Evolutionary conservation across 2,329 filamentous ascomycete species (phyloP), one percentile per base, ranked within the genome.

Genomic region (Dactylellina sp.): DNA sequence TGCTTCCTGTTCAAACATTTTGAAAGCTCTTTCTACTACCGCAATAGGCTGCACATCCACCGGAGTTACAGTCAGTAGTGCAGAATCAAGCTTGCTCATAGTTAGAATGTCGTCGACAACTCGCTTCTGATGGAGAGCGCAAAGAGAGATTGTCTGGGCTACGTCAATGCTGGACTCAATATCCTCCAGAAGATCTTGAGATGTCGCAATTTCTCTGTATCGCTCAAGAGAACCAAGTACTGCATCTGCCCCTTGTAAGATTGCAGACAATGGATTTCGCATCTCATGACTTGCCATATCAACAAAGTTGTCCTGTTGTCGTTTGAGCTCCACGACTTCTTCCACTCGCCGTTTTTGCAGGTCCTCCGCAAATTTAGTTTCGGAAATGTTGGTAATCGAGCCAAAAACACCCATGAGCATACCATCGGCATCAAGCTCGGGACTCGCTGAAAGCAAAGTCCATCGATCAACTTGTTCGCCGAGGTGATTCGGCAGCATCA

Each of bases 61-160:
- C 0, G 90, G 90, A 0, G 89, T 89, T 0, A 92, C 89, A 40
- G 89, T 84, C 1, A 92, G 82, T 46, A 92, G 28, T n/a, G 56
- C 62, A 35, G 71, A 75, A 53, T 75, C 71, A 14, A 75, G 63
- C 78, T 92, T 90, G 37, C 86, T 89, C 28, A 90, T 81, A 0
- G 88, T 89, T 12, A 90, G 81, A 49, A 90, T 86, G 76, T 90
- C 88, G 77, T 90, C 87, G 14, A 90, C 87, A 64, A 90, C 89
- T 7, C 88, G 84, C 81, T 91, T 91, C 80, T 93, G 89, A 81
- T 92, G 91, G 78, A 88, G 91, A 59, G 90, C 89, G 80, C 91
- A 95, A n/a, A 93, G 84, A 16, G 89, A 89, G 79, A 94, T 93
- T 0, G 91, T 93, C 77, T 91, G 90, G n/a, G 91, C 89, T 4